A percentile compares a stretch with the other conserved stretches of the same genome.
Evolutionary conservation across 208 protist genomes (phyloP).

Genomic region (Crithidia thermophila): DNA sequence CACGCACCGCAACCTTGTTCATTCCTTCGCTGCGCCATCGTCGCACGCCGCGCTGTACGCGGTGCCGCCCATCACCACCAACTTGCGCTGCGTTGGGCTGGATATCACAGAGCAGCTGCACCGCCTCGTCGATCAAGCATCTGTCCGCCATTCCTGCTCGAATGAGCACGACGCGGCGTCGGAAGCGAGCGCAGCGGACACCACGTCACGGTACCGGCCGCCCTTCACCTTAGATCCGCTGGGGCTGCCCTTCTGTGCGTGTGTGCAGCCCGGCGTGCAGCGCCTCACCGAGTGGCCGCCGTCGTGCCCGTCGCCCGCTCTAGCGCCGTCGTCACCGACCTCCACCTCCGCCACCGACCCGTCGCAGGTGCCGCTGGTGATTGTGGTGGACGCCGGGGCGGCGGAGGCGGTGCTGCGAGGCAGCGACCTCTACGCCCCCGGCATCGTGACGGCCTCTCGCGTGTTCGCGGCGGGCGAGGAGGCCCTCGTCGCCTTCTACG

Average conservation of each 20-base stretch:
- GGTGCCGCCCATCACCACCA: conserved; percentile 43
- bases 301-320: background rate
- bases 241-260: conserved; percentile 28
- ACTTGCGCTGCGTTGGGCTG: conserved; percentile 36
- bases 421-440: conserved; percentile 82
- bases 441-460: conserved; percentile 41
- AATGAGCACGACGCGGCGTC: background rate
- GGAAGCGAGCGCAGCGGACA: background rate
- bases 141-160: background rate
- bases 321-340: background rate
- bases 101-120: conserved; percentile 2
- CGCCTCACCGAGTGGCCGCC: conserved; percentile 18
- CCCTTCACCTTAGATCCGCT: conserved; percentile 2
- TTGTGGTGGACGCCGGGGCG: conserved; percentile 79
- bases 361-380: conserved; percentile 10
- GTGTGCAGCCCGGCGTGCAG: conserved; percentile 5
- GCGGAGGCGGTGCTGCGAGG: conserved; percentile 90
- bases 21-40: background rate
- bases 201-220: conserved; percentile 5
- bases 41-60: conserved; percentile 36
- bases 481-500: conserved; percentile 38
- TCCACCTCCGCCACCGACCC: background rate
- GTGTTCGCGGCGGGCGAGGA: conserved; percentile 31
- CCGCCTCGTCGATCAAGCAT: no score
- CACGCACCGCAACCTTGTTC: background rate